phyloP scores from a whole-genome alignment of 805 yeast species.

The Helenozyma rhizophorensis region DNA sequence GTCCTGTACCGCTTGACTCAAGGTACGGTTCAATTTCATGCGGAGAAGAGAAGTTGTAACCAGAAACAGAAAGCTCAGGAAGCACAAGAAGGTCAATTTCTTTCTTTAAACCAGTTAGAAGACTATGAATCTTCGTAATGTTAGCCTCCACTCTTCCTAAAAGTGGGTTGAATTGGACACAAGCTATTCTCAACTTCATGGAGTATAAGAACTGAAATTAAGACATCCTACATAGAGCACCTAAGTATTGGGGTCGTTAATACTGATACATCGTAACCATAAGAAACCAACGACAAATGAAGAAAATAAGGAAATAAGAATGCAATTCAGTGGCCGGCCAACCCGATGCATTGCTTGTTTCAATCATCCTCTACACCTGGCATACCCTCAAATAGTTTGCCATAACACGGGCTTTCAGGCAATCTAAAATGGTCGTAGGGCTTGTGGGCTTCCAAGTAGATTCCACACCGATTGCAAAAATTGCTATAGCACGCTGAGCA shows the following conservation, averaged over 20 bases:
- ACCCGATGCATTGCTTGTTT: too few species aligned
- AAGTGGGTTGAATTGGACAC: slow-evolving; percentile 63
- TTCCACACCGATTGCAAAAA: slow-evolving; percentile 57
- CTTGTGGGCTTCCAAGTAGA: slow-evolving; percentile 29
- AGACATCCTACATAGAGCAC: too few species aligned
- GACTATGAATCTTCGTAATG: slow-evolving; percentile 39
- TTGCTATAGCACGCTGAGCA: slow-evolving; percentile 45
- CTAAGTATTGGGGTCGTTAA: too few species aligned
- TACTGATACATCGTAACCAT: not conserved
- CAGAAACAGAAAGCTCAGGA: slow-evolving; percentile 83
- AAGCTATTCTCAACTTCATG: slow-evolving; percentile 56
- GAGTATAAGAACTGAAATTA: too few species aligned
- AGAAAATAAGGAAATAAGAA: not conserved
- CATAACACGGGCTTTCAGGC: slow-evolving; percentile 41
- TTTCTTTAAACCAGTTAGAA: slow-evolving; percentile 27
- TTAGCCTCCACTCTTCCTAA: slow-evolving; percentile 59
- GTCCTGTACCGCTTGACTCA: slow-evolving; percentile 45
- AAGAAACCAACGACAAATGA: not conserved
- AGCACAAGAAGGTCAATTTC: slow-evolving; percentile 65
- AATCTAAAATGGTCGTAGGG: slow-evolving; percentile 52
- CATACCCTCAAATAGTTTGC: slow-evolving; percentile 50
- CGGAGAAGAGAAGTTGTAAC: slow-evolving; percentile 60
- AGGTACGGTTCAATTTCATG: slow-evolving; percentile 52
- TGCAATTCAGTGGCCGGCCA: not conserved
- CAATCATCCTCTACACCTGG: slow-evolving; percentile 16